phyloP scores from a whole-genome alignment of 1,284 basidiomycete genomes.

The Rhodotorula sp. region DNA sequence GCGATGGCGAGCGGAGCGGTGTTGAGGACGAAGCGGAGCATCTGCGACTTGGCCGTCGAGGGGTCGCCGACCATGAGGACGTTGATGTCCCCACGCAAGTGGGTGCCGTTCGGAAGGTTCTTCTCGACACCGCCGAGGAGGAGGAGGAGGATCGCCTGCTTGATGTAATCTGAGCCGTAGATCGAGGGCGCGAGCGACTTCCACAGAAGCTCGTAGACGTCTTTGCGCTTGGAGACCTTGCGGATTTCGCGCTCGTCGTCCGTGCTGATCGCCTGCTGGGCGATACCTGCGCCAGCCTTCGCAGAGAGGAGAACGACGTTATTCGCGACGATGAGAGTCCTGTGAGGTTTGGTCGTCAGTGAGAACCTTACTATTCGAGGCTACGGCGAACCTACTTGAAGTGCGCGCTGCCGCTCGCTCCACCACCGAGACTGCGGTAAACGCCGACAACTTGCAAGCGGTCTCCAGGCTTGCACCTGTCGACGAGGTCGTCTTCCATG shows the following conservation, averaged over 20 bases:
- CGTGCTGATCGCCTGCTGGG: slow-evolving; percentile 87
- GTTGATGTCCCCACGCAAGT: slow-evolving; percentile 99
- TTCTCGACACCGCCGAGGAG: slow-evolving; percentile 96
- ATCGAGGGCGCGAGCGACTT: slow-evolving; percentile 97
- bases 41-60: slow-evolving; percentile 94
- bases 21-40: slow-evolving; percentile 92
- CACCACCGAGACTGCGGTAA: slow-evolving; percentile 87
- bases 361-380: no score
- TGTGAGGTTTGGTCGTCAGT: slow-evolving; percentile 46
- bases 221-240: slow-evolving; percentile 79
- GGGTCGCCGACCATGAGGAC: slow-evolving; percentile 99
- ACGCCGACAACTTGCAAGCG: slow-evolving; percentile 95
- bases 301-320: slow-evolving; percentile 95
- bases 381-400: slow-evolving; percentile 86
- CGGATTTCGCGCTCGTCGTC: slow-evolving; percentile 96
- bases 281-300: slow-evolving; percentile 85
- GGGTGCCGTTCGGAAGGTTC: slow-evolving; percentile 95
- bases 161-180: slow-evolving; percentile 94
- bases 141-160: slow-evolving; percentile 86
- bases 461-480: slow-evolving; percentile 96
- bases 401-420: slow-evolving; percentile 65
- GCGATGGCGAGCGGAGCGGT: slow-evolving; percentile 97
- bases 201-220: slow-evolving; percentile 85
- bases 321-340: slow-evolving; percentile 91
- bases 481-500: slow-evolving; percentile 93